These are phyloP conservation scores for Nothophoma quercina DNA, from an alignment of 2,329 filamentous ascomycete species.

Conservation along the genomic window DNA sequence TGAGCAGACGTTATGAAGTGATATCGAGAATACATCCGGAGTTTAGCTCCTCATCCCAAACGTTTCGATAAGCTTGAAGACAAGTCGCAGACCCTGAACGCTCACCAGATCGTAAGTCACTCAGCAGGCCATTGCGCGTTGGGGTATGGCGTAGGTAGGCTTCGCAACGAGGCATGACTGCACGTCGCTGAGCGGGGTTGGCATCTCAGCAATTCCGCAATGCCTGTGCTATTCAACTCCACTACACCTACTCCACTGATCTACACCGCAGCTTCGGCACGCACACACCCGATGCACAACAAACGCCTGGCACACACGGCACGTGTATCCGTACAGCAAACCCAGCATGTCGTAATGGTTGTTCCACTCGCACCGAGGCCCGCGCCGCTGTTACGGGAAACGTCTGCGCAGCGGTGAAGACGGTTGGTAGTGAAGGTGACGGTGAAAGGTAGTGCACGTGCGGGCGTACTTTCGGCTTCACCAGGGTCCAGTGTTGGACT, in stretches of 20 bases:
- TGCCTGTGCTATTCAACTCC: neutral
- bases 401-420: neutral
- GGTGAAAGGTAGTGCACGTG: neutral
- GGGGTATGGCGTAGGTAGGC: neutral
- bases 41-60: no score
- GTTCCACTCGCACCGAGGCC: no score
- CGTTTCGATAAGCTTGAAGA: no score
- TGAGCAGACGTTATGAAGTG: no score
- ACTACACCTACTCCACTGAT: conserved; percentile 4
- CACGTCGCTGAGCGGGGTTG: neutral
- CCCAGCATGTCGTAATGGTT: neutral
- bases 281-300: neutral
- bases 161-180: neutral
- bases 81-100: no score
- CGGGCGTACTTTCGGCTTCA: neutral
- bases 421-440: neutral
- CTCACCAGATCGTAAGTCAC: no score
- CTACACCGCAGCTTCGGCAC: conserved; percentile 5
- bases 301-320: no score
- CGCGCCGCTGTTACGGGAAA: no score
- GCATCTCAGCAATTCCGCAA: neutral
- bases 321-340: neutral
- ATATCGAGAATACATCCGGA: no score
- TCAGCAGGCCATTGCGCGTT: neutral
- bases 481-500: neutral